Percentiles rank a stretch among this genome's conserved stretches.
phyloP scores from a whole-genome alignment of 139 green algal genomes.

The Auxenochlorella pyrenoidosa region DNA sequence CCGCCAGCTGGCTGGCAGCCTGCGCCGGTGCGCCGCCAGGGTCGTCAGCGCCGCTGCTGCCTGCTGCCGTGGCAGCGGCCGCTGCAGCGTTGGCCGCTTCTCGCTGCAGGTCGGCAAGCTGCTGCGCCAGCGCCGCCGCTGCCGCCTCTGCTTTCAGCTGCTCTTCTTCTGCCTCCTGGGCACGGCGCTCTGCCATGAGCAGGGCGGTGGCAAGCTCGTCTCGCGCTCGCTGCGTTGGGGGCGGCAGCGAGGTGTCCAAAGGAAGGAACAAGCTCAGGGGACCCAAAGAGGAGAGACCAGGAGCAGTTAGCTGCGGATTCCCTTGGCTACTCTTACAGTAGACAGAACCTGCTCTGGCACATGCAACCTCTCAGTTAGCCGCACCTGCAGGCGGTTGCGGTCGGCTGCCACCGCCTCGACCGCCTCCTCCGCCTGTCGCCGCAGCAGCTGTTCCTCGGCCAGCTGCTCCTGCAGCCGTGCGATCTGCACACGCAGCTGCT shows the following conservation, averaged over 20 bases:
- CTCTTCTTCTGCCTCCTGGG: conserved; percentile 69
- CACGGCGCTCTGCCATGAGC: conserved; percentile 50
- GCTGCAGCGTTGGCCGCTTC: not conserved
- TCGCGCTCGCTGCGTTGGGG: not conserved
- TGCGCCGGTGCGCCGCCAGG: not conserved
- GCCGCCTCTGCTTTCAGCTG: conserved; percentile 65
- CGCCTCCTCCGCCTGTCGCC: conserved; percentile 10
- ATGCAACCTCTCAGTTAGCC: not conserved
- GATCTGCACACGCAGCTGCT: conserved; percentile 3
- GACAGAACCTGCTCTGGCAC: no score
- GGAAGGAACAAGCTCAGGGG: no score
- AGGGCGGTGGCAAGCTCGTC: conserved; percentile 33
- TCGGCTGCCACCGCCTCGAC: not conserved
- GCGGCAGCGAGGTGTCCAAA: not conserved
- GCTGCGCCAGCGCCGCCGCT: conserved; percentile 8
- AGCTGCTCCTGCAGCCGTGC: conserved; percentile 15
- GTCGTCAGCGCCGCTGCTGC: no score
- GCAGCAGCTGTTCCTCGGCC: conserved; percentile 13
- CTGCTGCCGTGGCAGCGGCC: not conserved
- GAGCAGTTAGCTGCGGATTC: no score
- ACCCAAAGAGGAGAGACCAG: no score
- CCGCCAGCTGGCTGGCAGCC: not conserved
- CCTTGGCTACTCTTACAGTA: no score
- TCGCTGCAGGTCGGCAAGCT: conserved; percentile 7
- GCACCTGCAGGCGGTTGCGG: not conserved